Evolutionary conservation across 331 rosid genomes (phyloP).

Genomic region (Rhamnella rubrinervis): DNA sequence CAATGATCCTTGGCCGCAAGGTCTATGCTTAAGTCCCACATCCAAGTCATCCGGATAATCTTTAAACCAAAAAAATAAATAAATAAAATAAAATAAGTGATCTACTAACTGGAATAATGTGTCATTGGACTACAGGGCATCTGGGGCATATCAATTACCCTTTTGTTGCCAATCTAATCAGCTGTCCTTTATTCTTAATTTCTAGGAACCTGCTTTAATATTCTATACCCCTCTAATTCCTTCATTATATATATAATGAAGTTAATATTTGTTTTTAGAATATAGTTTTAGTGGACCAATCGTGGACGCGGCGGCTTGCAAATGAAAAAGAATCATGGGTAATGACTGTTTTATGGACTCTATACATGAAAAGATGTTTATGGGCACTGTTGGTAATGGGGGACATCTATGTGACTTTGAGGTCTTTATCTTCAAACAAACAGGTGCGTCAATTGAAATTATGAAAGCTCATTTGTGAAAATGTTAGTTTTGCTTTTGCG

Average conservation of each 20-base stretch:
- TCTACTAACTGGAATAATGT: background rate
- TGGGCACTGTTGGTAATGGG: slow-evolving; percentile 20
- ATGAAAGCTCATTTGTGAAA: too few species aligned
- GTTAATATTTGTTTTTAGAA: slow-evolving; percentile 3
- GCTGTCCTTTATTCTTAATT: background rate
- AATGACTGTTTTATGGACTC: slow-evolving; percentile 15
- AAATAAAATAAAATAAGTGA: background rate
- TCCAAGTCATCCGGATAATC: background rate
- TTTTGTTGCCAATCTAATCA: background rate
- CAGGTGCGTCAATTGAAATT: too few species aligned
- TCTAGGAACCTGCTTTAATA: background rate
- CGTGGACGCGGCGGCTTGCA: slow-evolving; percentile 28
- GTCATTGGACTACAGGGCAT: slow-evolving; percentile 8
- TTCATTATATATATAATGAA: too few species aligned
- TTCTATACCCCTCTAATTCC: background rate
- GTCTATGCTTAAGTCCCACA: background rate
- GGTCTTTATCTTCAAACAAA: background rate
- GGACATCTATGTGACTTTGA: background rate
- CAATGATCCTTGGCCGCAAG: background rate
- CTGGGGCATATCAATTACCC: background rate
- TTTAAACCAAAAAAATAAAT: background rate
- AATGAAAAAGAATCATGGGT: slow-evolving; percentile 11
- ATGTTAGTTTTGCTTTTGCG: too few species aligned
- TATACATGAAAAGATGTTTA: background rate
- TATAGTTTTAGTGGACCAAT: background rate